Conservation (phyloP, 1,284 basidiomycete genomes). For the Cryptococcus neoformans region DNA sequence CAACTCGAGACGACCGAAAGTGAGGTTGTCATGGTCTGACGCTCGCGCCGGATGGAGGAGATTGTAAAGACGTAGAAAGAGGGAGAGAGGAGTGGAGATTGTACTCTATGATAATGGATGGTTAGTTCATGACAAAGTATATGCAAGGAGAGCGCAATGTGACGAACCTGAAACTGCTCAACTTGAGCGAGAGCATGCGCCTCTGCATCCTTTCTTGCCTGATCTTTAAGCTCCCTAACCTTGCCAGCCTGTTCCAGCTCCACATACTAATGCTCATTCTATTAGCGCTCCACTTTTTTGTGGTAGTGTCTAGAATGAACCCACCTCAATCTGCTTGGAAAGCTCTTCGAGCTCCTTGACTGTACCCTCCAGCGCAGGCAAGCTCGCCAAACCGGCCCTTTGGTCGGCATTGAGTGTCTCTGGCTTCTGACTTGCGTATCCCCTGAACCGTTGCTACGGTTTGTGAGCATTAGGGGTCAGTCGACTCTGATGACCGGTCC, state of each 20-base stretch:
- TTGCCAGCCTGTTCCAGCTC: conserved; percentile 64
- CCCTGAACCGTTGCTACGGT: conserved; percentile 65
- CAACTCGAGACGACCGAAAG: conserved; percentile 47
- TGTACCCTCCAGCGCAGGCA: conserved; percentile 69
- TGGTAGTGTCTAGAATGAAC: conserved; percentile 17
- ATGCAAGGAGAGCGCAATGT: background rate
- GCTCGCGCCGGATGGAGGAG: conserved; percentile 52
- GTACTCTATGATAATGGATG: too few relatives aligned
- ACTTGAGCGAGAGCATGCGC: conserved; percentile 55
- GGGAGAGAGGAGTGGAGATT: conserved; percentile 58
- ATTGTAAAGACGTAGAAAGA: conserved; percentile 63
- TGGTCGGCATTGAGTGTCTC: conserved; percentile 81
- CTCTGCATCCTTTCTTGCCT: conserved; percentile 48
- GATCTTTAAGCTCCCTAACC: conserved; percentile 57
- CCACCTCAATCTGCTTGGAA: conserved; percentile 72
- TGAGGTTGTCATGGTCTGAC: conserved; percentile 36
- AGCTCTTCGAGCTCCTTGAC: conserved; percentile 77
- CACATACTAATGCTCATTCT: conserved; percentile 34
- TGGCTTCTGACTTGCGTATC: conserved; percentile 62
- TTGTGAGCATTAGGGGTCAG: too few relatives aligned
- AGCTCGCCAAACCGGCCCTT: conserved; percentile 62
- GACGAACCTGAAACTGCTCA: conserved; percentile 59
- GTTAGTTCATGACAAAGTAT: background rate
- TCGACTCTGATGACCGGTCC: too few relatives aligned
- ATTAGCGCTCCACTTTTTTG: background rate